These are phyloP conservation scores for Exserohilum rostratum DNA, from an alignment of 2,329 filamentous ascomycete species.

Conservation along the genomic window DNA sequence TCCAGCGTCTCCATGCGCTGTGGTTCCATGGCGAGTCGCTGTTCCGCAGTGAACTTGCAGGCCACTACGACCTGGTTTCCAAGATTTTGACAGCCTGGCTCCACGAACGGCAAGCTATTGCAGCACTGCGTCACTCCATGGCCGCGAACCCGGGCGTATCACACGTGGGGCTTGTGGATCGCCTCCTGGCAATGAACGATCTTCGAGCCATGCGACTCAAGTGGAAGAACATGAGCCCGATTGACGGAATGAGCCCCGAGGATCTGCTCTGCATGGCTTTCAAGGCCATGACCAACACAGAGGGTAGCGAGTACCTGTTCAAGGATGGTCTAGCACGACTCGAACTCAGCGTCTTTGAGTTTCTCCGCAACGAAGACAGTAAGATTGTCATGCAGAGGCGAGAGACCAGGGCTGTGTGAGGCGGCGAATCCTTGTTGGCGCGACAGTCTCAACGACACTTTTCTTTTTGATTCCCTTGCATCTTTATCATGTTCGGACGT, in stretches of 20 bases:
- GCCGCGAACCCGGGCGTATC: constrained; percentile 30
- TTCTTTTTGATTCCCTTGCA: neutral
- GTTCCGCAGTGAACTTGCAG: constrained; percentile 35
- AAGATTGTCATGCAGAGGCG: constrained; percentile 41
- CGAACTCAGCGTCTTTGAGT: constrained; percentile 40
- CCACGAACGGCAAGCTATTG: constrained; percentile 39
- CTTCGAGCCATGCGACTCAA: constrained; percentile 42
- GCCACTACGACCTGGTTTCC: constrained; percentile 34
- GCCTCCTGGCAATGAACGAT: constrained; percentile 44
- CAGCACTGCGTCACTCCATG: constrained; percentile 31
- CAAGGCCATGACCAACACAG: constrained; percentile 40
- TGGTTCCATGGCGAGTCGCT: constrained; percentile 36
- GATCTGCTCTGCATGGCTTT: constrained; percentile 44
- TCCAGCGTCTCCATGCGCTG: constrained; percentile 35
- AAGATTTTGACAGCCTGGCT: constrained; percentile 42
- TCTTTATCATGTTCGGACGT: neutral
- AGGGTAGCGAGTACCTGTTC: constrained; percentile 43
- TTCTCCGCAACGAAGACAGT: constrained; percentile 38
- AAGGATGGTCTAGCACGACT: constrained; percentile 40
- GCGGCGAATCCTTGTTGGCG: neutral
- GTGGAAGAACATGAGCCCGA: constrained; percentile 46
- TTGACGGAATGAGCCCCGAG: constrained; percentile 40
- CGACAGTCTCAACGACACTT: neutral
- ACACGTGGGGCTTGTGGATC: constrained; percentile 37
- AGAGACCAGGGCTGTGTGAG: constrained; percentile 15